phyloP scores from a whole-genome alignment of 2,329 filamentous ascomycete genomes.

The Thelonectria blattea region DNA sequence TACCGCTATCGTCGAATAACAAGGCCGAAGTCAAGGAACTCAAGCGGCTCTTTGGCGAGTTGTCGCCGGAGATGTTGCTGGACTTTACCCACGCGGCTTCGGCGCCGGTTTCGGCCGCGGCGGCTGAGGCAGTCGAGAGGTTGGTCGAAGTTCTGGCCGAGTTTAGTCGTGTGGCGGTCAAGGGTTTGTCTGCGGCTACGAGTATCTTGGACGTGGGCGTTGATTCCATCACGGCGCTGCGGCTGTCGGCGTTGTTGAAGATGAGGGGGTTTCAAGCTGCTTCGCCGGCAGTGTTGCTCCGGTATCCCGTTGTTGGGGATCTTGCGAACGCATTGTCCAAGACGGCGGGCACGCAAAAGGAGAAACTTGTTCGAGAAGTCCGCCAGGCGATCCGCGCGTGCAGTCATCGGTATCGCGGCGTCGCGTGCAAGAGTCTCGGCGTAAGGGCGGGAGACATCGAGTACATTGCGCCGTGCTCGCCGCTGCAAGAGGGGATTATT shows the following conservation, averaged over 20 bases:
- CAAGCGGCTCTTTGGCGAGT: slow-evolving; percentile 66
- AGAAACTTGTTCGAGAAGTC: slow-evolving; percentile 50
- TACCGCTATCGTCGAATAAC: slow-evolving; percentile 88
- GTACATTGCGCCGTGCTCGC: slow-evolving; percentile 80
- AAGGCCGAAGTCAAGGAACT: slow-evolving; percentile 81
- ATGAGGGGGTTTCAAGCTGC: slow-evolving; percentile 64
- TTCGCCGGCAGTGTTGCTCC: slow-evolving; percentile 71
- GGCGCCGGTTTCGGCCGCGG: slow-evolving; percentile 38
- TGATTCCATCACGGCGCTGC: slow-evolving; percentile 84
- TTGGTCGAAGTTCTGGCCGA: slow-evolving; percentile 62
- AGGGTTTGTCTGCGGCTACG: slow-evolving; percentile 57
- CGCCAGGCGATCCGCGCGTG: slow-evolving; percentile 69
- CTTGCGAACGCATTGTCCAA: slow-evolving; percentile 49
- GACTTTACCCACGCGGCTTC: slow-evolving; percentile 49
- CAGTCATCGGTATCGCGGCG: slow-evolving; percentile 63
- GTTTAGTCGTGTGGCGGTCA: slow-evolving; percentile 53
- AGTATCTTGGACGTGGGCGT: slow-evolving; percentile 87
- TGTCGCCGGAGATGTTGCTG: slow-evolving; percentile 68
- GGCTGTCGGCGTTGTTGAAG: slow-evolving; percentile 69
- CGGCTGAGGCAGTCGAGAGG: slow-evolving; percentile 47
- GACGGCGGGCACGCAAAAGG: slow-evolving; percentile 14
- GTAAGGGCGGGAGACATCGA: slow-evolving; percentile 65
- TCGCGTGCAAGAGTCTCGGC: slow-evolving; percentile 59
- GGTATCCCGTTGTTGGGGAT: slow-evolving; percentile 58
- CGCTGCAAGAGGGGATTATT: slow-evolving; percentile 86